phyloP scores from a whole-genome alignment of 2,329 filamentous ascomycete genomes.

The Penicillium sclerotigenum region DNA sequence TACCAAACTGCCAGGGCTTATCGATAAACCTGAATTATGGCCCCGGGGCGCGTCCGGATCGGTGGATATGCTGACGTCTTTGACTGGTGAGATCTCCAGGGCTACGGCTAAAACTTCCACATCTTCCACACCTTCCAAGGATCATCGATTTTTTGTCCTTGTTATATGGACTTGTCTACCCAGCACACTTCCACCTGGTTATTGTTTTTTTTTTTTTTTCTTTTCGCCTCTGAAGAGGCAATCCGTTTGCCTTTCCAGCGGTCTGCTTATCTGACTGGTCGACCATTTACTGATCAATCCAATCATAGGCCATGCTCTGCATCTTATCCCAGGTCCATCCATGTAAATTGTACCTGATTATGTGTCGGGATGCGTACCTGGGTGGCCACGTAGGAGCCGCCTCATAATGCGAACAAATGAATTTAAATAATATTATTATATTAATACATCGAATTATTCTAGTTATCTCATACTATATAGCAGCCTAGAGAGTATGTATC shows the following conservation, averaged over 20 bases:
- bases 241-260: conserved; percentile 23
- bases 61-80: conserved; percentile 18
- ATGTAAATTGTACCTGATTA: conserved; percentile 15
- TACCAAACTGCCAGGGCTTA: conserved; percentile 26
- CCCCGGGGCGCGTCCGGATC: neutral
- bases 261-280: conserved; percentile 14
- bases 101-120: neutral
- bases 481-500: too few relatives aligned
- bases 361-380: conserved; percentile 13
- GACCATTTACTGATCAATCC: neutral
- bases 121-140: neutral
- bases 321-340: conserved; percentile 16
- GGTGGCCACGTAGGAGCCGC: conserved; percentile 13
- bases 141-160: neutral
- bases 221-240: neutral
- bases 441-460: too few relatives aligned
- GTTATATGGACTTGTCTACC: neutral
- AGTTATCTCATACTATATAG: neutral
- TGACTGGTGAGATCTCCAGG: conserved; percentile 7
- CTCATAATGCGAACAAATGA: neutral
- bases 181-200: neutral
- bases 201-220: neutral
- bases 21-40: conserved; percentile 19
- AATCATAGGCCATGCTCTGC: conserved; percentile 12
- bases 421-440: neutral